phyloP scores from a whole-genome alignment of 2,329 filamentous ascomycete species.

The Aspergillus tubingensis region DNA sequence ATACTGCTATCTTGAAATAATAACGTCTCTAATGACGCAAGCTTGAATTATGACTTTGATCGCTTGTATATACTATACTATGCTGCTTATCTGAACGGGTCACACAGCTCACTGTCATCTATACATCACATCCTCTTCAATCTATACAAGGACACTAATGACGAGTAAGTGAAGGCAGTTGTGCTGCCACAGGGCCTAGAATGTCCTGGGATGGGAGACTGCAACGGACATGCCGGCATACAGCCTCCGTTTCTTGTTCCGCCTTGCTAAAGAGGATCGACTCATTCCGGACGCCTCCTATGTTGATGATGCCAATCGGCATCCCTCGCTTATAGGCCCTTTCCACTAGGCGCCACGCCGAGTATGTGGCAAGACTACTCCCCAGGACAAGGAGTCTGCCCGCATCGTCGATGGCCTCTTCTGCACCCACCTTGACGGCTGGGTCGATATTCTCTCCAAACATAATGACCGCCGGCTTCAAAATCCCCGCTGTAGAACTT shows the following conservation, averaged over 20 bases:
- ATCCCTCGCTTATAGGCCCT: constrained; percentile 78
- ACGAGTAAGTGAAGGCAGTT: constrained; percentile 23
- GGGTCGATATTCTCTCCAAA: constrained; percentile 85
- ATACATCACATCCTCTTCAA: not conserved
- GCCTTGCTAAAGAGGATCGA: constrained; percentile 42
- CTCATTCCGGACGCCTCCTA: constrained; percentile 57
- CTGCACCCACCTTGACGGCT: constrained; percentile 71
- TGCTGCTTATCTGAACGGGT: not conserved
- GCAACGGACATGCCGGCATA: constrained; percentile 42
- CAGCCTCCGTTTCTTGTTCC: constrained; percentile 17
- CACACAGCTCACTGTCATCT: not conserved
- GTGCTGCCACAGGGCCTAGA: constrained; percentile 42
- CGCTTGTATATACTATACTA: not conserved
- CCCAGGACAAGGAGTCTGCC: constrained; percentile 77
- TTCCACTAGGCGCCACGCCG: constrained; percentile 87
- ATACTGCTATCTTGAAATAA: too few relatives aligned
- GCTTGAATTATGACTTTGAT: not conserved
- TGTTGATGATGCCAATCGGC: constrained; percentile 83
- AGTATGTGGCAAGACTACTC: constrained; percentile 91
- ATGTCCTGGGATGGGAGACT: constrained; percentile 46
- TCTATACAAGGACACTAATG: not conserved
- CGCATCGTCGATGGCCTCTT: constrained; percentile 75
- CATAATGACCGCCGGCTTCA: constrained; percentile 95
- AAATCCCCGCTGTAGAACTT: constrained; percentile 69
- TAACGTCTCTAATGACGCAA: too few relatives aligned